These are phyloP conservation scores for Citrus sinensis DNA, from an alignment of 345 rosid species.

Conservation along the genomic window DVS_A1.0 CM039166.1:24467001-24467500, in stretches of 20 bases:
- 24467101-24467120: constrained; percentile 97
- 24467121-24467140: constrained; percentile 80
- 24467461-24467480: constrained; percentile 80
- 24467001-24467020: constrained; percentile 95
- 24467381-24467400: constrained; percentile 89
- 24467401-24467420: constrained; percentile 86
- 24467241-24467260: constrained; percentile 59
- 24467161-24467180: constrained; percentile 97
- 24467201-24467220: constrained; percentile 92
- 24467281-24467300: constrained; percentile 53
- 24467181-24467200: constrained; percentile 68
- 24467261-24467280: constrained; percentile 71
- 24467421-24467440: constrained; percentile 62
- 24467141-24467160: constrained; percentile 96
- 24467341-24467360: constrained; percentile 94
- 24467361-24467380: constrained; percentile 77
- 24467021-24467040: constrained; percentile 13
- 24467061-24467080: constrained; percentile 11
- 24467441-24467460: constrained; percentile 89
- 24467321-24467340: constrained; percentile 97
- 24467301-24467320: constrained; percentile 62
- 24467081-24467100: constrained; percentile 49
- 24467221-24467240: constrained; percentile 82
- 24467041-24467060: not conserved
- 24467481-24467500: constrained; percentile 94